A percentile compares a stretch with the other conserved stretches of the same genome.
These are phyloP conservation scores for Melaleuca quinquenervia DNA, from an alignment of 345 rosid genomes.

Conservation along the genomic window DNA sequence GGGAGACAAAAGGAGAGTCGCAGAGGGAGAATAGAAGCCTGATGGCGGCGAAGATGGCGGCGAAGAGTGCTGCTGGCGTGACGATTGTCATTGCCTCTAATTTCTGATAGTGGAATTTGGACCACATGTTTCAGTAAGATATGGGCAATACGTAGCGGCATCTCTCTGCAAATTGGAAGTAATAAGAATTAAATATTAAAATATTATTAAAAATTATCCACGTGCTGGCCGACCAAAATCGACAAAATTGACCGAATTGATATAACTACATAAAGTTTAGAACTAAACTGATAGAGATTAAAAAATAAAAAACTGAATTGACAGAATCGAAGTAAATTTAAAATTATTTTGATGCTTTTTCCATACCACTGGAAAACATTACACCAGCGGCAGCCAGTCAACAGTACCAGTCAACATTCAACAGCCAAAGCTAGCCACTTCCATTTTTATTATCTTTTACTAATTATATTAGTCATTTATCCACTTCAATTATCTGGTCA, in stretches of 20 bases:
- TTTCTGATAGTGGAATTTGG: background rate
- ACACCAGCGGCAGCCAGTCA: too few relatives aligned
- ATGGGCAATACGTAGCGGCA: background rate
- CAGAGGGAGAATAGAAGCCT: background rate
- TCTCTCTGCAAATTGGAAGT: background rate
- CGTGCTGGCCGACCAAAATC: too few relatives aligned
- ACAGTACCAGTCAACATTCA: too few relatives aligned
- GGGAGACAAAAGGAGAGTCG: background rate
- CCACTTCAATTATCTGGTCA: background rate
- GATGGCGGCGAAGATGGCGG: background rate
- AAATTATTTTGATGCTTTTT: too few relatives aligned
- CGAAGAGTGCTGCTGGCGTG: background rate
- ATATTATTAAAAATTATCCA: too few relatives aligned
- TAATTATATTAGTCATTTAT: background rate
- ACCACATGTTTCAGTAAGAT: background rate
- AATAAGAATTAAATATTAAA: background rate
- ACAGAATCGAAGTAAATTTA: background rate
- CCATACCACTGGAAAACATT: too few relatives aligned
- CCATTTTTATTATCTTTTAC: too few relatives aligned
- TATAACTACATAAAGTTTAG: too few relatives aligned
- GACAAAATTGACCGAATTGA: background rate
- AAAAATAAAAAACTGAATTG: too few relatives aligned
- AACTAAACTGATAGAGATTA: too few relatives aligned
- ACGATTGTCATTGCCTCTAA: background rate
- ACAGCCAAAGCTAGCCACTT: too few relatives aligned